A percentile compares a stretch with the other conserved stretches of the same genome.
Evolutionary conservation across 2,329 filamentous ascomycete species (phyloP).

Genomic region (Exophiala oligosperma): DNA sequence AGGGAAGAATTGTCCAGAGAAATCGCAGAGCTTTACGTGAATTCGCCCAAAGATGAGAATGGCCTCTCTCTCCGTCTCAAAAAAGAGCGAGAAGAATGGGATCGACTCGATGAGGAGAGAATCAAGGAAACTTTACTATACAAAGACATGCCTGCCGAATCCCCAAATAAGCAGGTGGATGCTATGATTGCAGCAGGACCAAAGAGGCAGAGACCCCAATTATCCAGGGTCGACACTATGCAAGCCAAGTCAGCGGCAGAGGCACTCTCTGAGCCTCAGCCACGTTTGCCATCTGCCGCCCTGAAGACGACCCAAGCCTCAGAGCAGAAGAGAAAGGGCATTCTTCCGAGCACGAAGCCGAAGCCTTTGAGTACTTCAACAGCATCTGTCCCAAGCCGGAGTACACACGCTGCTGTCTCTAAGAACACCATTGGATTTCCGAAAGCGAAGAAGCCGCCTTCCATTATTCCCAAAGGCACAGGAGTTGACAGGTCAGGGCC

Average conservation of each 20-base stretch:
- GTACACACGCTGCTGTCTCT: conserved; percentile 65
- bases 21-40: conserved; percentile 50
- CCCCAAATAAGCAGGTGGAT: conserved; percentile 57
- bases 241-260: conserved; percentile 43
- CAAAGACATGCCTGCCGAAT: conserved; percentile 31
- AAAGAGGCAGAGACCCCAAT: conserved; percentile 37
- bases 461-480: conserved; percentile 32
- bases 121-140: conserved; percentile 46
- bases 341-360: conserved; percentile 24
- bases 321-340: conserved; percentile 42
- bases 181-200: conserved; percentile 66
- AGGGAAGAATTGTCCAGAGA: conserved; percentile 56
- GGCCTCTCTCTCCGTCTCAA: conserved; percentile 62
- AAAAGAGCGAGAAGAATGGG: conserved; percentile 67
- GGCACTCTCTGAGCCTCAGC: conserved; percentile 37
- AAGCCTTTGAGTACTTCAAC: conserved; percentile 35
- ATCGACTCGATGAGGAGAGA: conserved; percentile 62
- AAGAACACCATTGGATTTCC: conserved; percentile 83
- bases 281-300: conserved; percentile 33
- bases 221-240: conserved; percentile 38
- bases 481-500: conserved; percentile 21
- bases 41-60: conserved; percentile 51
- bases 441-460: conserved; percentile 64
- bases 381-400: conserved; percentile 58
- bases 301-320: conserved; percentile 37